Conservation (phyloP, 768 basidiomycete species). For the Mycena pura region DNA sequence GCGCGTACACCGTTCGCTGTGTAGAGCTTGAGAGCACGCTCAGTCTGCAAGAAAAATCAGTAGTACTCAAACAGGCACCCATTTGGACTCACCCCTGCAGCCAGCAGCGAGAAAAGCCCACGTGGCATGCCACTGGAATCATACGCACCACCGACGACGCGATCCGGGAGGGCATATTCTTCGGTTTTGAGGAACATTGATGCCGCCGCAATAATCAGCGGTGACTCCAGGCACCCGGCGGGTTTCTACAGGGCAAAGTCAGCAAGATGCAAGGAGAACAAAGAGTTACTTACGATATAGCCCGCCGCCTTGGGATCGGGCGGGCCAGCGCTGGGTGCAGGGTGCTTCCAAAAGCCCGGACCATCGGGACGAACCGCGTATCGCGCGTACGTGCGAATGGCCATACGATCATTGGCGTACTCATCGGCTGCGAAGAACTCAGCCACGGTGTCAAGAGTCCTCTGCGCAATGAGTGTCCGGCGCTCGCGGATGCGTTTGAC, state of each 20-base stretch:
- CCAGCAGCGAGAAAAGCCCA: no score
- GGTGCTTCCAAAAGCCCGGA: not conserved
- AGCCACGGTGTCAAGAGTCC: not conserved
- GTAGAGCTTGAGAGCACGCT: not conserved
- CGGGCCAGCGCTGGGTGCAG: not conserved
- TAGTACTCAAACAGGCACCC: no score
- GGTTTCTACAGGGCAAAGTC: not conserved
- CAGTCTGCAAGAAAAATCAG: not conserved
- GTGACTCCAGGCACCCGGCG: not conserved
- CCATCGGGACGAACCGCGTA: not conserved
- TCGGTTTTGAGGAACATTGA: not conserved
- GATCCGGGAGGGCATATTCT: no score
- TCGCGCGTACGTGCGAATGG: not conserved
- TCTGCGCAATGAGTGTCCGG: not conserved
- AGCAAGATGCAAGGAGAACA: not conserved
- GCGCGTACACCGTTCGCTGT: not conserved
- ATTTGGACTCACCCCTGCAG: no score
- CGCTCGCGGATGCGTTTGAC: not conserved
- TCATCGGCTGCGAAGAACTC: not conserved
- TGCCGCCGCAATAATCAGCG: not conserved
- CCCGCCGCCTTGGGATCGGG: not conserved
- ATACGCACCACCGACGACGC: no score
- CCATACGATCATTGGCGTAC: not conserved
- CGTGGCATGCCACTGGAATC: not conserved
- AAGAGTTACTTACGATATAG: not conserved